Conservation (phyloP, 2,329 filamentous ascomycete genomes). For the Aspergillus uvarum region DNA sequence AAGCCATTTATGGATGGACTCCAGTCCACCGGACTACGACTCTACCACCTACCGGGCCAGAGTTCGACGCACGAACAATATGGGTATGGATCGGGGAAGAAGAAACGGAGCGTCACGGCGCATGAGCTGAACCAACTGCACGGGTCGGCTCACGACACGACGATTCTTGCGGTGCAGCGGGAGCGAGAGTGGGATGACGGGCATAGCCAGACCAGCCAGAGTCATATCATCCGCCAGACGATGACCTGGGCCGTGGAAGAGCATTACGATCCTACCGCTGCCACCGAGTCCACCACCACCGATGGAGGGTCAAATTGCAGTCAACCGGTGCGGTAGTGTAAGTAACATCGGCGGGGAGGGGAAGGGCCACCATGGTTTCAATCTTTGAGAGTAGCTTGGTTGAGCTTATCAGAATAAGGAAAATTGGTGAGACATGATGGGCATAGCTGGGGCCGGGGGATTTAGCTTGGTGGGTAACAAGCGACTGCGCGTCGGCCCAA, state of each 20-base stretch:
- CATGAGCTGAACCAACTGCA: neutral
- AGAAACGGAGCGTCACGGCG: neutral
- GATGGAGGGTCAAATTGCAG: neutral
- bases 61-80: neutral
- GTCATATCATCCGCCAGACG: slow-evolving; percentile 1
- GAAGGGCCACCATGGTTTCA: too few relatives aligned
- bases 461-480: too few relatives aligned
- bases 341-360: too few relatives aligned
- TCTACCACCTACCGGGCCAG: neutral
- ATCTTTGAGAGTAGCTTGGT: too few relatives aligned
- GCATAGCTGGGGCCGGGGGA: too few relatives aligned
- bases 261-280: neutral
- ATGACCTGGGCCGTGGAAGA: slow-evolving; percentile 1
- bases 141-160: neutral
- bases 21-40: slow-evolving; percentile 1
- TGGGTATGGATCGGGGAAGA: neutral
- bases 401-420: too few relatives aligned
- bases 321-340: neutral
- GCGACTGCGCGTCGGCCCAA: too few relatives aligned
- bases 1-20: slow-evolving; percentile 6
- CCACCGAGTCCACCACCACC: neutral
- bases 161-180: neutral
- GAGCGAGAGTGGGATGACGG: neutral
- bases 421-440: too few relatives aligned
- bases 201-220: slow-evolving; percentile 2